Conservation (phyloP, 768 basidiomycete species). For the Rubroboletus pulcherrimus region DNA sequence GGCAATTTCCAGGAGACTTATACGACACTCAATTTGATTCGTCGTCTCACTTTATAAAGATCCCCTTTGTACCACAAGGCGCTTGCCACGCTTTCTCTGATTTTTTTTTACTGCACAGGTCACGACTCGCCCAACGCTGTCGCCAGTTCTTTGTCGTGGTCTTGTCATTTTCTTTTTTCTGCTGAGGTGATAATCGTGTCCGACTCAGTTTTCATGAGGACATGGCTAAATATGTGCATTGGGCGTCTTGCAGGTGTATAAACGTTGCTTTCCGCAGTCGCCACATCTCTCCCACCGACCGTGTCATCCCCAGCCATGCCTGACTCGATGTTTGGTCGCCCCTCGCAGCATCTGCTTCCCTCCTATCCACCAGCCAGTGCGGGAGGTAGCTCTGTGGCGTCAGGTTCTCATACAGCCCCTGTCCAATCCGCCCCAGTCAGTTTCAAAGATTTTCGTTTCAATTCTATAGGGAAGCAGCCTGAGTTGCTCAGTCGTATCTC, state of each 20-base stretch:
- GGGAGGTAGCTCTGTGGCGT: background rate
- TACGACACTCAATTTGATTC: background rate
- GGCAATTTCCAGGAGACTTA: constrained; percentile 11
- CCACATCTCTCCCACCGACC: constrained; percentile 13
- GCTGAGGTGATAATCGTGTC: constrained; percentile 18
- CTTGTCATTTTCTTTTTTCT: background rate
- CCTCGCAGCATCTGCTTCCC: constrained; percentile 24
- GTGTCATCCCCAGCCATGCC: constrained; percentile 17
- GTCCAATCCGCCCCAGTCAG: constrained; percentile 7
- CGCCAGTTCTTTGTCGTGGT: background rate
- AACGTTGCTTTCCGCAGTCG: constrained; percentile 6
- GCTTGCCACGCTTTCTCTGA: background rate
- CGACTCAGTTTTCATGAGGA: background rate
- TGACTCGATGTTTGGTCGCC: constrained; percentile 30
- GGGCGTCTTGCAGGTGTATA: constrained; percentile 6
- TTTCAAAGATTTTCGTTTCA: constrained; percentile 47
- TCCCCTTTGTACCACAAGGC: background rate
- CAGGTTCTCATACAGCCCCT: constrained; percentile 11
- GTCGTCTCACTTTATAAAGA: background rate
- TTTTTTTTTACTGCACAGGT: background rate
- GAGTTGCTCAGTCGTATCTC: constrained; percentile 50
- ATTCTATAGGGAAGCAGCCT: constrained; percentile 52
- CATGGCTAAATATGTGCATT: constrained; percentile 16
- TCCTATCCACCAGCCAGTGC: background rate
- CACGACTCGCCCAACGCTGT: background rate